Percentiles rank a stretch among this genome's conserved stretches.
phyloP scores from a whole-genome alignment of 1,139 yeast genomes.

The Lodderomyces theae region DNA sequence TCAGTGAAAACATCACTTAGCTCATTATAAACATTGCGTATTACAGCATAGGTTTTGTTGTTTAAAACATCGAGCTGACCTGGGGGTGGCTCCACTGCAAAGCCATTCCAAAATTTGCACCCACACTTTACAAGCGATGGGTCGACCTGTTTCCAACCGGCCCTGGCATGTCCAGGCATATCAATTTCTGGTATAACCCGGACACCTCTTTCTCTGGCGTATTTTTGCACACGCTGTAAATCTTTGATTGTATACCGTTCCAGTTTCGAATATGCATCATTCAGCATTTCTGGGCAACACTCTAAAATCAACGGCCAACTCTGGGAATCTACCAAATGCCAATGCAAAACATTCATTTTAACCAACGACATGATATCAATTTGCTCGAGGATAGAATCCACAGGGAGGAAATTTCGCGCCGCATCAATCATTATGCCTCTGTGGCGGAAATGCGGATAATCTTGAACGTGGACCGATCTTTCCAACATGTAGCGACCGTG shows the following conservation, averaged over 20 bases:
- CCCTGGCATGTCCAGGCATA: slow-evolving; percentile 47
- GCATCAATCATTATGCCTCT: slow-evolving; percentile 47
- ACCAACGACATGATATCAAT: slow-evolving; percentile 42
- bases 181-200: slow-evolving; percentile 49
- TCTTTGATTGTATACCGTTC: slow-evolving; percentile 36
- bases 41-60: slow-evolving; percentile 34
- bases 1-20: slow-evolving; percentile 35
- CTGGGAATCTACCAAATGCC: slow-evolving; percentile 47
- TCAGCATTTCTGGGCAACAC: slow-evolving; percentile 38
- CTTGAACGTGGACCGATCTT: slow-evolving; percentile 33
- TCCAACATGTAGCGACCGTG: slow-evolving; percentile 27
- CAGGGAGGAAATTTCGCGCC: slow-evolving; percentile 38
- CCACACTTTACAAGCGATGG: slow-evolving; percentile 36
- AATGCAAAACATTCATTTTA: slow-evolving; percentile 45
- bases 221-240: slow-evolving; percentile 29
- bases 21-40: slow-evolving; percentile 37
- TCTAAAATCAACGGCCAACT: slow-evolving; percentile 45
- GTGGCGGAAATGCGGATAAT: slow-evolving; percentile 41
- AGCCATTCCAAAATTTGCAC: slow-evolving; percentile 22
- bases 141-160: slow-evolving; percentile 43
- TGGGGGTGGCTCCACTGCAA: slow-evolving; percentile 47
- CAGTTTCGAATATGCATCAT: slow-evolving; percentile 41
- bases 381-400: slow-evolving; percentile 32
- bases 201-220: slow-evolving; percentile 40
- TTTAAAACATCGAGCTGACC: slow-evolving; percentile 44